Percentiles rank a stretch among this genome's conserved stretches.
These are phyloP conservation scores for Brachypodium distachyon DNA, from an alignment of 202 grass and related monocot genomes.

Conservation along the genomic window DNA sequence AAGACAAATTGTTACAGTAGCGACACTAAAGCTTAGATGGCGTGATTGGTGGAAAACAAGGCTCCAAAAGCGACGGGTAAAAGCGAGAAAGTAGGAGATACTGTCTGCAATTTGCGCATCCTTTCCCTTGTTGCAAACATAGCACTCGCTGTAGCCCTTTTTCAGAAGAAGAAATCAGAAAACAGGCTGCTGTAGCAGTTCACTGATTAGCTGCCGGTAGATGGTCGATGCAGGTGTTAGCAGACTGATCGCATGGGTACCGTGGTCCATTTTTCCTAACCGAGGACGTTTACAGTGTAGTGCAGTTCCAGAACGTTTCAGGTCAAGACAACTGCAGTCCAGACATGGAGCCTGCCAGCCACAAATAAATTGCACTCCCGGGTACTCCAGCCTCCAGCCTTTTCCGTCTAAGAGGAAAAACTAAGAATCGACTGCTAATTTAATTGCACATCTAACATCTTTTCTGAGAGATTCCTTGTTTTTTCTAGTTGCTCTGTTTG, in stretches of 20 bases:
- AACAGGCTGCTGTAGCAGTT: not conserved
- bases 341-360: not conserved
- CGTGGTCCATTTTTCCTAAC: not conserved
- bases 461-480: no score
- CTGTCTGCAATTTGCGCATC: conserved; percentile 24
- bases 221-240: conserved; percentile 12
- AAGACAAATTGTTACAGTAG: conserved; percentile 3
- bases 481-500: not conserved
- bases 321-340: not conserved
- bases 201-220: conserved; percentile 11
- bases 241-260: not conserved
- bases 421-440: no score
- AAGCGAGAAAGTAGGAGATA: conserved; percentile 35
- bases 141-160: conserved; percentile 5
- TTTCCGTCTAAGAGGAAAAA: no score
- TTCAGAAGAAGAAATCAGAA: not conserved
- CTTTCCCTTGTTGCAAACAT: conserved; percentile 3
- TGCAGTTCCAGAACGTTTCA: conserved; percentile 19
- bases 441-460: no score
- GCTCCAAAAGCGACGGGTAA: conserved; percentile 38
- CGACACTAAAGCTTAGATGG: not conserved
- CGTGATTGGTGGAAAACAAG: conserved; percentile 41
- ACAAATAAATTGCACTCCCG: no score
- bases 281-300: not conserved
- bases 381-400: no score